Evolutionary conservation across 495 filamentous ascomycete species (phyloP).

Genomic region (Apodospora peruviana): DNA sequence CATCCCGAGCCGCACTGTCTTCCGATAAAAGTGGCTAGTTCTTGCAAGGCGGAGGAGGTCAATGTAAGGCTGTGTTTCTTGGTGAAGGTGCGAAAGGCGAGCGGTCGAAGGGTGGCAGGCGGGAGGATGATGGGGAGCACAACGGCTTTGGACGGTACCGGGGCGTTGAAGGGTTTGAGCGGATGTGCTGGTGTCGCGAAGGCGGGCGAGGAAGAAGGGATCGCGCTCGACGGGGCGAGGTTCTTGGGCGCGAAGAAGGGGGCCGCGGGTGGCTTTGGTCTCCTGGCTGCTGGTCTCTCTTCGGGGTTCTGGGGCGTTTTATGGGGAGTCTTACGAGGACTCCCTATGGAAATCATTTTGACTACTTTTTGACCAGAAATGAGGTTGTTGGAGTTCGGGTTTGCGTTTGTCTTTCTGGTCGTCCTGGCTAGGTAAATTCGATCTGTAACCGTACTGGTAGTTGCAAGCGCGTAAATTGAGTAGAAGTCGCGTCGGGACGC

Average conservation of each 20-base stretch:
- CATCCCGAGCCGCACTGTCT: constrained; percentile 92
- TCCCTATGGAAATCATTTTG: constrained; percentile 25
- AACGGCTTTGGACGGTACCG: constrained; percentile 56
- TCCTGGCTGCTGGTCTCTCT: constrained; percentile 16
- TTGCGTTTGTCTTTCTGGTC: not conserved
- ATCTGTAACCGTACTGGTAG: not conserved
- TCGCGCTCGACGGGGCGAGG: constrained; percentile 35
- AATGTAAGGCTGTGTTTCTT: constrained; percentile 96
- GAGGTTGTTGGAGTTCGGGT: not conserved
- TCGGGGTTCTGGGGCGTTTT: constrained; percentile 2
- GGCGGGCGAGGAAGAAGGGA: constrained; percentile 83
- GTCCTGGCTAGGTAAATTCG: not conserved
- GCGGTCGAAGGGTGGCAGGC: constrained; percentile 75
- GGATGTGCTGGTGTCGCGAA: constrained; percentile 81
- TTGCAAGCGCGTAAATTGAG: constrained; percentile 26
- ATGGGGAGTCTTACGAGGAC: constrained; percentile 15
- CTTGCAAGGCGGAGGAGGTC: constrained; percentile 77
- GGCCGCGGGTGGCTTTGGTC: constrained; percentile 24
- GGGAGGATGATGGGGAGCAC: constrained; percentile 86
- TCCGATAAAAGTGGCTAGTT: constrained; percentile 82
- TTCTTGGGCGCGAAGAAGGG: constrained; percentile 38
- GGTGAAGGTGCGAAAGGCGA: constrained; percentile 93
- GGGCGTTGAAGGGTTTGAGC: constrained; percentile 51
- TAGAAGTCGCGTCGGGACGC: constrained; percentile 16
- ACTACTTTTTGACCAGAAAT: not conserved